Evolutionary conservation across 805 yeast species (phyloP), one percentile per base, ranked within the genome.

Genomic region (Lipomyces chichibuensis): DNA sequence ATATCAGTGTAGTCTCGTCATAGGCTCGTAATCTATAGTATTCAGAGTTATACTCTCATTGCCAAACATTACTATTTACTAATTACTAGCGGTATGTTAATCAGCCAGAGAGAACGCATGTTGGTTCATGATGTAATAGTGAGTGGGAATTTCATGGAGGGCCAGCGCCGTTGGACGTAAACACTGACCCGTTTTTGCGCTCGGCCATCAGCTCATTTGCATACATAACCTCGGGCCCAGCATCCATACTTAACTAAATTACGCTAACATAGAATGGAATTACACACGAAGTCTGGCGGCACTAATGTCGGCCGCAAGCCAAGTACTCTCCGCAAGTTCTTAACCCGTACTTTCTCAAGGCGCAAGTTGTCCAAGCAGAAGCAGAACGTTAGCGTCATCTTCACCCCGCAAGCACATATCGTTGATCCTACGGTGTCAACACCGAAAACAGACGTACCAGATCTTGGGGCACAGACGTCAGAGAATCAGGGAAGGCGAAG

Each of bases 291-390:
- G 11, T 43, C 25, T 8, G 49, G 20, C 49, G 23, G 23, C 49
- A 43, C 23, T 17, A n/a, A 43, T 17, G 4, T 43, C 8, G 49
- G 23, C 49, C 49, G 49, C 20, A 17, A 43, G 23, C 49, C 20
- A 2, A 43, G 49, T 43, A 43, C 49, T 43, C 23, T 65, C 25
- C 67, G 64, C 59, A 39, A 33, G 23, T 51, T 65, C 43, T 57
- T 65, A 35, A 33, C 60, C 33, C 62, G 62, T 20, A 65, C 67
- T 7, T 65, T 65, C 49, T 39, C 57, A 23, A 54, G 64, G 11
- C 64, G 64, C 57, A 49, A 43, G 53, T 17, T 27, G 61, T 23
- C 66, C 60, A 32, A 39, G 33, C 43, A 52, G 39, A 35, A 52
- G 57, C 57, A 8, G 39, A 37, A 27, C 29, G n/a, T 37, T 8